A percentile compares a stretch with the other conserved stretches of the same genome.
phyloP scores from a whole-genome alignment of 2,329 filamentous ascomycete species.

The Trichoderma atrobrunneum region DNA sequence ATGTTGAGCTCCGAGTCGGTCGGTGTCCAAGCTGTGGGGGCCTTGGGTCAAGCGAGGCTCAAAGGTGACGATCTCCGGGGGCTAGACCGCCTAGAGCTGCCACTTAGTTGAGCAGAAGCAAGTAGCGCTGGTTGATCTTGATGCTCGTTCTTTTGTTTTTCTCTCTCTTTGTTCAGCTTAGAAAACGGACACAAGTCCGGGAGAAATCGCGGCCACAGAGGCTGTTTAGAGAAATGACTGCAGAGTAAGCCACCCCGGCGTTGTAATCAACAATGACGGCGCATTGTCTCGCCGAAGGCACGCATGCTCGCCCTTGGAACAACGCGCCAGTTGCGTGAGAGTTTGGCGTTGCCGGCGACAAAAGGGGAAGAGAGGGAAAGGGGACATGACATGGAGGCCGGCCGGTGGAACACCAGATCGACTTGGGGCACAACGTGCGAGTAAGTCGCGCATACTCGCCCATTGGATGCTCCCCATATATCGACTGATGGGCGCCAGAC shows the following conservation, averaged over 20 bases:
- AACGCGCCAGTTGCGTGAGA: constrained; percentile 13
- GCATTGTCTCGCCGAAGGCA: constrained; percentile 14
- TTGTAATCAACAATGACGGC: neutral
- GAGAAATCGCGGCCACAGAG: neutral
- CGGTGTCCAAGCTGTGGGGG: constrained; percentile 11
- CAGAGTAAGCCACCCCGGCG: neutral
- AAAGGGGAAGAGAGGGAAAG: constrained; percentile 12
- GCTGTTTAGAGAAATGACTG: neutral
- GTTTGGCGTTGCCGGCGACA: neutral
- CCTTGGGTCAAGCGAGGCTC: constrained; percentile 17
- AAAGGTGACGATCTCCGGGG: constrained; percentile 14
- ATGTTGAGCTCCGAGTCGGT: constrained; percentile 8
- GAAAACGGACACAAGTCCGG: neutral
- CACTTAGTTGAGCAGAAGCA: neutral
- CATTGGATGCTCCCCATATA: neutral
- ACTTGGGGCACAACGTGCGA: constrained; percentile 12
- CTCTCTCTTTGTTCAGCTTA: neutral
- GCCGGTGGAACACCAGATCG: constrained; percentile 14
- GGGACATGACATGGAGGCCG: constrained; percentile 10
- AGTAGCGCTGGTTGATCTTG: neutral
- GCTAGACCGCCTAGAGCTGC: constrained; percentile 15
- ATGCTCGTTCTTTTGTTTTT: neutral
- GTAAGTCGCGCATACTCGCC: neutral
- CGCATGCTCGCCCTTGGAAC: constrained; percentile 8
- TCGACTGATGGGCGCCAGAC: neutral